Conservation (phyloP, 1,284 basidiomycete species). For the Moesziomyces sp. region DNA sequence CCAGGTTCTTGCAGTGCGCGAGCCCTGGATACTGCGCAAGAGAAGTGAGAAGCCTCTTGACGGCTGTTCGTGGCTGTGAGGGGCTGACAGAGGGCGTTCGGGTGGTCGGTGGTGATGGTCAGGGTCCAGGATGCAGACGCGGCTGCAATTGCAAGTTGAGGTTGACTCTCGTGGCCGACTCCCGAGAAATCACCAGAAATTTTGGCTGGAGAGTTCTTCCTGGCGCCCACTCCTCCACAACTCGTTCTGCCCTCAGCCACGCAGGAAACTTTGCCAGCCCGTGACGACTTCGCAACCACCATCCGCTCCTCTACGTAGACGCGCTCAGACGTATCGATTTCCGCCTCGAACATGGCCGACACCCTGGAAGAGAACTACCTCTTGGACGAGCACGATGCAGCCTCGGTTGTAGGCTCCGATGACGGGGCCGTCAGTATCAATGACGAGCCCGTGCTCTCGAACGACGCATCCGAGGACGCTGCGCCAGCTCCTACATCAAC, state of each 20-base stretch:
- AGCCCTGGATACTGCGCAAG: too few relatives aligned
- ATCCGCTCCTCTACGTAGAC: not conserved
- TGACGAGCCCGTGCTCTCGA: slow-evolving; percentile 21
- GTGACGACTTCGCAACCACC: not conserved
- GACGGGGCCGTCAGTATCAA: slow-evolving; percentile 41
- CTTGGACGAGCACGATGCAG: slow-evolving; percentile 49
- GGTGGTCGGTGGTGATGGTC: slow-evolving; percentile 21
- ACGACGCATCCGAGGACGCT: not conserved
- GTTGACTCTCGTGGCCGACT: slow-evolving; percentile 9
- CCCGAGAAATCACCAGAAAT: slow-evolving; percentile 27
- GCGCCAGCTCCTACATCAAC: not conserved
- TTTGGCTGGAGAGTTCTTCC: slow-evolving; percentile 11
- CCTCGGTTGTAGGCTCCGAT: slow-evolving; percentile 34
- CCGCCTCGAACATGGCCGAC: slow-evolving; percentile 50
- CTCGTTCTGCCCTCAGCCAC: slow-evolving; percentile 8
- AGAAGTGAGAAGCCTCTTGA: not conserved
- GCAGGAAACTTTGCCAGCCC: not conserved
- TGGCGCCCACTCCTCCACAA: slow-evolving; percentile 26
- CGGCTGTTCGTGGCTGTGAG: not conserved
- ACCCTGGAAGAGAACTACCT: slow-evolving; percentile 57
- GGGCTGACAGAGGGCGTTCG: not conserved
- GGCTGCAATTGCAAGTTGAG: slow-evolving; percentile 14
- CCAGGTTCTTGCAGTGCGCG: not conserved
- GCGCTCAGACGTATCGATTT: too few relatives aligned
- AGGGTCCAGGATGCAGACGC: slow-evolving; percentile 32